phyloP scores from a whole-genome alignment of 148 eudicot species.

The Vaccinium macrocarpon region DNA sequence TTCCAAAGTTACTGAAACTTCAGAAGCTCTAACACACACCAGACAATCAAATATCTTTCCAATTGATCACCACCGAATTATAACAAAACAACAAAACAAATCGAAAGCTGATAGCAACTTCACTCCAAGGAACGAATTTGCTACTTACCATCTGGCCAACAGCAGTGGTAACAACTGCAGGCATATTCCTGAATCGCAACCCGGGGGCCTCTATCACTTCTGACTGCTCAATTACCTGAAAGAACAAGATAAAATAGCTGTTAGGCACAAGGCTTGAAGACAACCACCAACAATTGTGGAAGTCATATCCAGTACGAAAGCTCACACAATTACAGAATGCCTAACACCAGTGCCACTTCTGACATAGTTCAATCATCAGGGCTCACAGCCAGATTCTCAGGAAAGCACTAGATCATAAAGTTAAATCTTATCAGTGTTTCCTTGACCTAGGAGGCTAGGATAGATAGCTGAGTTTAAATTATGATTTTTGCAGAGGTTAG shows the following conservation, averaged over 20 bases:
- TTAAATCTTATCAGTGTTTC: not conserved
- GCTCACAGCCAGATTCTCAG: not conserved
- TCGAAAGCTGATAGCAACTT: not conserved
- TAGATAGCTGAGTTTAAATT: not conserved
- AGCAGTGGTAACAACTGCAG: slow-evolving; percentile 66
- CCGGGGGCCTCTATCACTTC: slow-evolving; percentile 58
- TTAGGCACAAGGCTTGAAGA: not conserved
- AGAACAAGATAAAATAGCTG: not conserved
- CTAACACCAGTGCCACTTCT: not conserved
- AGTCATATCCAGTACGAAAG: not conserved
- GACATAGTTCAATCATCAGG: not conserved
- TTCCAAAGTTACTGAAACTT: not conserved
- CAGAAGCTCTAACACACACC: not conserved
- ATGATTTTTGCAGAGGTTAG: not conserved
- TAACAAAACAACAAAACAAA: not conserved
- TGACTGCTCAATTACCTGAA: slow-evolving; percentile 79
- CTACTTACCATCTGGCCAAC: slow-evolving; percentile 80
- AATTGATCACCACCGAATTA: not conserved
- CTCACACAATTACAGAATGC: not conserved
- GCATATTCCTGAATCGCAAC: slow-evolving; percentile 45
- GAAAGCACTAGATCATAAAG: not conserved
- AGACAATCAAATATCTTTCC: not conserved
- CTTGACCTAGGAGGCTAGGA: not conserved
- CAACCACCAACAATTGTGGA: not conserved
- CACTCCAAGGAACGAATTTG: not conserved